Evolutionary conservation across 2,329 filamentous ascomycete genomes (phyloP).

Genomic region (Aplosporella prunicola): DNA sequence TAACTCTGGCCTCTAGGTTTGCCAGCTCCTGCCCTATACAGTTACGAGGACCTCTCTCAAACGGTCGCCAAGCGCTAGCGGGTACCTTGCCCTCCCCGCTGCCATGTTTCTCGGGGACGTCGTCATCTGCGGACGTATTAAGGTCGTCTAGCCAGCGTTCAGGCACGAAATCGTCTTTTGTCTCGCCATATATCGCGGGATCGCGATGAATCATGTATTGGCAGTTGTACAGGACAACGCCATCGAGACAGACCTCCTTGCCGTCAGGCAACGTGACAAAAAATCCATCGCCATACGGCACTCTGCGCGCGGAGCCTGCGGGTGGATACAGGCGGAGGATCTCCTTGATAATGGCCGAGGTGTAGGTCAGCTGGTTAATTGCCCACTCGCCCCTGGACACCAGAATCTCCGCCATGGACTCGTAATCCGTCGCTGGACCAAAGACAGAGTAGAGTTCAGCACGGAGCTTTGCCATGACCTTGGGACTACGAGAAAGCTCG

Average conservation of each 20-base stretch:
- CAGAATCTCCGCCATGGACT: not conserved
- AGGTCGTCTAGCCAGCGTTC: constrained; percentile 7
- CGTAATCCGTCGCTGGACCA: constrained; percentile 11
- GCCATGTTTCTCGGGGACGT: constrained; percentile 18
- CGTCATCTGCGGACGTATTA: constrained; percentile 12
- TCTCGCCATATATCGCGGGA: constrained; percentile 19
- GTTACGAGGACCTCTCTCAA: constrained; percentile 29
- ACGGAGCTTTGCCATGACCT: constrained; percentile 14
- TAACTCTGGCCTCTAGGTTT: constrained; percentile 25
- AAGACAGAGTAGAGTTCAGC: constrained; percentile 25
- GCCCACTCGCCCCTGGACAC: constrained; percentile 7
- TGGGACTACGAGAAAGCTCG: constrained; percentile 12
- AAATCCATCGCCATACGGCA: not conserved
- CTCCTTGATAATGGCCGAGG: constrained; percentile 28
- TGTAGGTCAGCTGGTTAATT: constrained; percentile 23
- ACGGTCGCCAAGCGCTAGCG: constrained; percentile 24
- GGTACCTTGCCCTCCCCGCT: constrained; percentile 15
- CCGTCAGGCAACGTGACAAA: not conserved
- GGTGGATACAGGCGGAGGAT: constrained; percentile 24
- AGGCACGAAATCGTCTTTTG: constrained; percentile 11
- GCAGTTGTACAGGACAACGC: constrained; percentile 2
- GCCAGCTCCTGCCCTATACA: constrained; percentile 33
- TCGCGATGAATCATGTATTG: constrained; percentile 16
- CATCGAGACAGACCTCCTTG: constrained; percentile 2
- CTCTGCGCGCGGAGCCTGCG: constrained; percentile 11